These are phyloP conservation scores for Claviceps capensis DNA, from an alignment of 2,329 filamentous ascomycete species.

Conservation along the genomic window DNA sequence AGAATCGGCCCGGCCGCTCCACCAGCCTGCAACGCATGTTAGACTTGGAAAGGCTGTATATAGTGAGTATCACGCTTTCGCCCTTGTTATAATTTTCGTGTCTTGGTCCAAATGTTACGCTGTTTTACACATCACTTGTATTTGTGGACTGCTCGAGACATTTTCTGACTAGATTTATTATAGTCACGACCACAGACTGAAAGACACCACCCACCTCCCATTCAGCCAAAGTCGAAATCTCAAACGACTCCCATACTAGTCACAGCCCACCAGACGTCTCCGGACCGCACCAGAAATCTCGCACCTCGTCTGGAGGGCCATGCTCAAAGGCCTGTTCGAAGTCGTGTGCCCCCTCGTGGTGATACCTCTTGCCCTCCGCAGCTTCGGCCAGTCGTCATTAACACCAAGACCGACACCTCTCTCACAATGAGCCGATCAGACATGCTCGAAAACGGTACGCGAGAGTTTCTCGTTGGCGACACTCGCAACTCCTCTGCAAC, in stretches of 20 bases:
- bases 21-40: constrained; percentile 45
- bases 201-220: constrained; percentile 7
- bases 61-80: constrained; percentile 29
- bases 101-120: background rate
- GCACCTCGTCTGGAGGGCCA: constrained; percentile 4
- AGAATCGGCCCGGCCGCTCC: constrained; percentile 17
- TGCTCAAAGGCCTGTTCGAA: constrained; percentile 2
- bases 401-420: constrained; percentile 4
- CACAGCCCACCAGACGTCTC: background rate
- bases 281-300: constrained; percentile 7
- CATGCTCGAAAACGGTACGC: constrained; percentile 4
- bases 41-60: constrained; percentile 42
- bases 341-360: background rate
- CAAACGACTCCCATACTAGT: background rate
- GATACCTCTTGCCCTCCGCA: constrained; percentile 4
- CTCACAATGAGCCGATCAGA: constrained; percentile 4
- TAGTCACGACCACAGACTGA: constrained; percentile 8
- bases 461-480: constrained; percentile 3
- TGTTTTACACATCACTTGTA: background rate
- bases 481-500: constrained; percentile 3
- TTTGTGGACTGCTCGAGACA: background rate
- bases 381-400: constrained; percentile 8
- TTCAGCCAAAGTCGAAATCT: constrained; percentile 2
- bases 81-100: background rate
- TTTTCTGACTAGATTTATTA: constrained; percentile 1